phyloP scores from a whole-genome alignment of 2,329 filamentous ascomycete species.

The Diaporthe humulicola region DNA sequence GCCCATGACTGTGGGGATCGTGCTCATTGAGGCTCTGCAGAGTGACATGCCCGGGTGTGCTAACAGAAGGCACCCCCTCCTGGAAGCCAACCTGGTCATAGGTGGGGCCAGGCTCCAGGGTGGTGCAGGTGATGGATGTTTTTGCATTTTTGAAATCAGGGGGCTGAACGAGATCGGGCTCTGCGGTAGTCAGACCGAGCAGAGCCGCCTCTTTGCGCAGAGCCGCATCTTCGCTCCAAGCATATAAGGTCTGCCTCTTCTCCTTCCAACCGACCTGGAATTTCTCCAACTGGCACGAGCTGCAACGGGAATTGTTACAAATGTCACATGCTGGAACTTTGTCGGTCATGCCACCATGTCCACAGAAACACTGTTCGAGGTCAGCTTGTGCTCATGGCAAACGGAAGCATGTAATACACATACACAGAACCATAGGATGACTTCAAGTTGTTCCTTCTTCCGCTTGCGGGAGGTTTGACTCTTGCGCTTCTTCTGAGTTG shows the following conservation, averaged over 20 bases:
- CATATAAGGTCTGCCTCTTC: not conserved
- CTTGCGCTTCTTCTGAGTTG: not conserved
- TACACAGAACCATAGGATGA: constrained; percentile 3
- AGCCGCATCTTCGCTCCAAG: constrained; percentile 1
- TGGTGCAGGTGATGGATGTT: not conserved
- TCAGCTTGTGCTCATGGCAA: not conserved
- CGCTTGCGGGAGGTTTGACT: not conserved
- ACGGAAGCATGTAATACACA: not conserved
- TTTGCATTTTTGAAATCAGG: not conserved
- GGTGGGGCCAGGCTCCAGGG: not conserved
- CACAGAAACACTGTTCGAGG: not conserved
- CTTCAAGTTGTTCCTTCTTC: not conserved
- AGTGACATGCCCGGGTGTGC: not conserved
- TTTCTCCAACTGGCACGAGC: not conserved
- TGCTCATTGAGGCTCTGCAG: constrained; percentile 14
- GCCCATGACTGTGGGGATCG: not conserved
- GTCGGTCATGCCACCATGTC: not conserved
- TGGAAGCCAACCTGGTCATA: not conserved
- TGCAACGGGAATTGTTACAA: not conserved
- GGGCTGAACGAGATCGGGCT: not conserved
- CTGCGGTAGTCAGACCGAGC: not conserved
- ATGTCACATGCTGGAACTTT: not conserved
- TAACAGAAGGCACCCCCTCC: not conserved
- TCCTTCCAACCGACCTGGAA: not conserved
- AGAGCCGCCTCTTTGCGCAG: constrained; percentile 12